Evolutionary conservation across 441 rosid species (phyloP).

Genomic region (Populus hybrid): DNA sequence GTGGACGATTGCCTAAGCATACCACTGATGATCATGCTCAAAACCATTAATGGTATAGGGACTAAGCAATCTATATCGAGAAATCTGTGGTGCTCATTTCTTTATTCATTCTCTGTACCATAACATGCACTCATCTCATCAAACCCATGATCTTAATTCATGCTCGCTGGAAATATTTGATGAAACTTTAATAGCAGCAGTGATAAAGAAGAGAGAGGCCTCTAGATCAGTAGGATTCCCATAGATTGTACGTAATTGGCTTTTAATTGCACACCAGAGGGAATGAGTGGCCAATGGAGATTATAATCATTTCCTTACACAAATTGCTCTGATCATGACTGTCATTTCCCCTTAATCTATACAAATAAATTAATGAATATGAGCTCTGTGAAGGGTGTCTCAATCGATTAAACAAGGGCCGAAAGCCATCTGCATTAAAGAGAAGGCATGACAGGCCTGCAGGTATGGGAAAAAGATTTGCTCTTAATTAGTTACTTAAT

Average conservation of each 20-base stretch:
- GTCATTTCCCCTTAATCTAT: slow-evolving; percentile 23
- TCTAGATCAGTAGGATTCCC: background rate
- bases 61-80: background rate
- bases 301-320: slow-evolving; percentile 19
- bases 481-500: background rate
- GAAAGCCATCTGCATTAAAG: background rate
- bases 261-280: slow-evolving; percentile 8
- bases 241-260: background rate
- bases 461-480: background rate
- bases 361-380: background rate
- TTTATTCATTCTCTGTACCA: background rate
- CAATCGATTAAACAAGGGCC: background rate
- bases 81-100: background rate
- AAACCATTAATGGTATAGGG: no score
- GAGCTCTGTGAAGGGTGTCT: background rate
- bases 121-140: background rate
- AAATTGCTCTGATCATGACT: slow-evolving; percentile 1
- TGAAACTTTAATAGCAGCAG: background rate
- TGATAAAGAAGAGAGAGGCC: background rate
- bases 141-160: background rate
- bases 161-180: slow-evolving; percentile 8
- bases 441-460: background rate
- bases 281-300: slow-evolving; percentile 16
- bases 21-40: background rate
- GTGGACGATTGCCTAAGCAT: background rate